Conservation (phyloP, 768 basidiomycete genomes). For the Termitomyces sp. region DNA sequence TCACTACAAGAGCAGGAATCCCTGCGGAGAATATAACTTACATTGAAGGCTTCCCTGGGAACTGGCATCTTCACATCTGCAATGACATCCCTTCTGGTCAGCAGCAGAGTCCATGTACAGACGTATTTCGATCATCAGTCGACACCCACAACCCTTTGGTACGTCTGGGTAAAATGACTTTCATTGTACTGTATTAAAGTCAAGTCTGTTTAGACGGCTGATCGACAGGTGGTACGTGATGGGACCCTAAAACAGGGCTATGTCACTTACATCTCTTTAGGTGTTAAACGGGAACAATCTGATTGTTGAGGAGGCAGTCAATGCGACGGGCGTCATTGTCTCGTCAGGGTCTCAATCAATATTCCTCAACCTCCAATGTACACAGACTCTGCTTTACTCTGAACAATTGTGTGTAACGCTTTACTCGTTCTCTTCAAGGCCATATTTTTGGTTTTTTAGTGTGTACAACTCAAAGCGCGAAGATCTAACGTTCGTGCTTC, state of each 20-base stretch:
- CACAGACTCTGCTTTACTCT: slow-evolving; percentile 39
- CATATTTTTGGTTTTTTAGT: slow-evolving; percentile 20
- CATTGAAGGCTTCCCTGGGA: slow-evolving; percentile 23
- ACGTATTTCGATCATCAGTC: slow-evolving; percentile 27
- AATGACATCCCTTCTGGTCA: slow-evolving; percentile 35
- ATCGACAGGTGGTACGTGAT: not conserved
- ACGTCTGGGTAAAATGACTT: not conserved
- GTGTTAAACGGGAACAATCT: not conserved
- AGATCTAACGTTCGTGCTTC: slow-evolving; percentile 39
- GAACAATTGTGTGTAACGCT: slow-evolving; percentile 34
- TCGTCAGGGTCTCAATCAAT: slow-evolving; percentile 13
- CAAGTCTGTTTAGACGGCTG: not conserved
- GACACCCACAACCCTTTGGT: slow-evolving; percentile 7
- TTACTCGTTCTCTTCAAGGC: not conserved
- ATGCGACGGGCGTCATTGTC: slow-evolving; percentile 24
- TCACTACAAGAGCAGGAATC: slow-evolving; percentile 32
- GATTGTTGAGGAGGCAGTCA: not conserved
- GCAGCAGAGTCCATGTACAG: slow-evolving; percentile 25
- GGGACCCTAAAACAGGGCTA: not conserved
- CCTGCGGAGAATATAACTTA: slow-evolving; percentile 31
- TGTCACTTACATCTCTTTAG: not conserved
- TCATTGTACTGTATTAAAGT: not conserved
- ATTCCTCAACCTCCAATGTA: slow-evolving; percentile 32
- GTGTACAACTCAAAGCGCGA: slow-evolving; percentile 39
- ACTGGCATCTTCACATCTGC: slow-evolving; percentile 38